A percentile compares a stretch with the other conserved stretches of the same genome.
Evolutionary conservation across 163 green algal species (phyloP).

Genomic region (Chlamydomonas reinhardtii): DNA sequence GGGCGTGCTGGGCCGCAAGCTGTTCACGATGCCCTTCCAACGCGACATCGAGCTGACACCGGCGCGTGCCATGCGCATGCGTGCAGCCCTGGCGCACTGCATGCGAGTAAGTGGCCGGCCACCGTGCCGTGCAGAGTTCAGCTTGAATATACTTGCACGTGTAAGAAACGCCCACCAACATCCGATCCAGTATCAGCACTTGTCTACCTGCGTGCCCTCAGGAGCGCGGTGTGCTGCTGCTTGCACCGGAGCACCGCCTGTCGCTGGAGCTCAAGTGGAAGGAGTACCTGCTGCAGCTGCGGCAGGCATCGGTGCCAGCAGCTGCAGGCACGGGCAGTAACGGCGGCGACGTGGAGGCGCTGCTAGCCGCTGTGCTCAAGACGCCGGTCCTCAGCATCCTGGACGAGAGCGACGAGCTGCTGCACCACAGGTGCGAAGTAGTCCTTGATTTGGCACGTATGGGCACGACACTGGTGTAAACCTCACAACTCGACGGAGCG

Average conservation of each 20-base stretch:
- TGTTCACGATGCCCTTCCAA: conserved; percentile 71
- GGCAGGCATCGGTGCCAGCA: background rate
- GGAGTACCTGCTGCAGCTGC: conserved; percentile 47
- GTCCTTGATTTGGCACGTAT: too few species aligned
- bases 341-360: background rate
- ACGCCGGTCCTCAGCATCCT: conserved; percentile 65
- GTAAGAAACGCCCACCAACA: too few species aligned
- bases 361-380: conserved; percentile 13
- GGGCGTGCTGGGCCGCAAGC: conserved; percentile 66
- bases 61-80: conserved; percentile 43
- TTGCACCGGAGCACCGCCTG: conserved; percentile 62
- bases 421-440: conserved; percentile 61
- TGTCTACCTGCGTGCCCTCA: background rate
- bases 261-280: conserved; percentile 67
- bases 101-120: conserved; percentile 47
- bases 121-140: too few species aligned
- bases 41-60: conserved; percentile 58
- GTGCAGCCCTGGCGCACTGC: conserved; percentile 47
- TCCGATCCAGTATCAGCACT: too few species aligned
- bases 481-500: too few species aligned
- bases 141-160: too few species aligned
- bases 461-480: too few species aligned
- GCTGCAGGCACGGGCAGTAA: background rate
- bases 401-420: conserved; percentile 78
- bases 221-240: conserved; percentile 68